These are phyloP conservation scores for Magnusiomyces paraingens DNA, from an alignment of 1,139 yeast genomes.

Conservation along the genomic window DNA sequence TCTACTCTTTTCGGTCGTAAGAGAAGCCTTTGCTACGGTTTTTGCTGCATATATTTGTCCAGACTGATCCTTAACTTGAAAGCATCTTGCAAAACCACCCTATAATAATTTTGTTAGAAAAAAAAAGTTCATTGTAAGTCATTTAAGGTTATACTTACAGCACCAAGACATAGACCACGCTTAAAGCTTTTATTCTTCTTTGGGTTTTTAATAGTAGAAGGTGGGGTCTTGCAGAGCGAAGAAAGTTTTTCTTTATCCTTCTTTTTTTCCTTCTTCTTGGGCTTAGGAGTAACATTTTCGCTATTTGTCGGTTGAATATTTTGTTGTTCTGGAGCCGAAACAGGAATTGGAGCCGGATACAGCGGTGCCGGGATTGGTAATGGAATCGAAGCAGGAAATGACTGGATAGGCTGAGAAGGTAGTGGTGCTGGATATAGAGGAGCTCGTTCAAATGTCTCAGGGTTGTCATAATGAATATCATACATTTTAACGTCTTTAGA, in stretches of 20 bases:
- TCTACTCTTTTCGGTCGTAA: constrained; percentile 84
- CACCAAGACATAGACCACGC: constrained; percentile 88
- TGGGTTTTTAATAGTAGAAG: constrained; percentile 73
- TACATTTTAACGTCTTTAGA: no score
- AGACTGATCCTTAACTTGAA: constrained; percentile 78
- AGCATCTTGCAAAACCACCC: constrained; percentile 98
- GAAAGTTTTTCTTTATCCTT: constrained; percentile 85
- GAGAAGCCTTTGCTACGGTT: constrained; percentile 93
- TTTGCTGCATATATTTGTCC: constrained; percentile 94
- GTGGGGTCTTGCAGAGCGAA: constrained; percentile 89
- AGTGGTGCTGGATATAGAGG: no score
- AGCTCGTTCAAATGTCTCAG: no score
- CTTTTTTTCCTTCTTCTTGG: constrained; percentile 26
- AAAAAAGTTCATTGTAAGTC: neutral
- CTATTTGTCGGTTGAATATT: no score
- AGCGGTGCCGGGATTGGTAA: no score
- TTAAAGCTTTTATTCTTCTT: constrained; percentile 83
- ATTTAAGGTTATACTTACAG: constrained; percentile 32
- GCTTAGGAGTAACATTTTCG: constrained; percentile 6
- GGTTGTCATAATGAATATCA: no score
- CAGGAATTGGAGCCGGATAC: no score
- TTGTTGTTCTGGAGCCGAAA: no score
- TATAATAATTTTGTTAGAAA: constrained; percentile 14
- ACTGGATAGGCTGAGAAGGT: no score
- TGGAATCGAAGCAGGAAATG: no score